Evolutionary conservation across 805 yeast species (phyloP).

Genomic region (Teunomyces atbi): DNA sequence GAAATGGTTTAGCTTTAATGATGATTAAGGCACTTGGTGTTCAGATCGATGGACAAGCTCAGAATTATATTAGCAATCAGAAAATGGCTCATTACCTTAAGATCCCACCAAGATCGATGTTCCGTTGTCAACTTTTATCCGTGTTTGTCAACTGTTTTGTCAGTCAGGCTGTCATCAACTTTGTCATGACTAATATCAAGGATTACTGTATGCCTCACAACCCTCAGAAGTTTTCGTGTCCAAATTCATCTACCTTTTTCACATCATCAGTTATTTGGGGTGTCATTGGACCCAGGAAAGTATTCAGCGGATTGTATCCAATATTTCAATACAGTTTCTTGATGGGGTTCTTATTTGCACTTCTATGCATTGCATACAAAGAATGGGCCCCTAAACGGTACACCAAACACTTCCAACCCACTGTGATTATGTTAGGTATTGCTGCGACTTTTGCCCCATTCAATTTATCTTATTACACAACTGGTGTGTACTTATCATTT

Average conservation of each 20-base stretch:
- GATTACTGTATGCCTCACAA: conserved; percentile 21
- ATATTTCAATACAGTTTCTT: conserved; percentile 33
- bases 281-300: conserved; percentile 40
- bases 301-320: conserved; percentile 32
- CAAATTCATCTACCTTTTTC: conserved; percentile 36
- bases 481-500: conserved; percentile 26
- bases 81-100: conserved; percentile 66
- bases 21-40: conserved; percentile 60
- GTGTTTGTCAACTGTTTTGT: conserved; percentile 20
- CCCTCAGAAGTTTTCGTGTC: conserved; percentile 29
- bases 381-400: conserved; percentile 15
- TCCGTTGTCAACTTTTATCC: conserved; percentile 35
- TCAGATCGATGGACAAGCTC: conserved; percentile 57
- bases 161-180: conserved; percentile 22
- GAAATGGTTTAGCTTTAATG: conserved; percentile 36
- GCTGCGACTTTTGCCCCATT: conserved; percentile 29
- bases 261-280: conserved; percentile 67
- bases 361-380: conserved; percentile 17
- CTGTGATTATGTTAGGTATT: conserved; percentile 31
- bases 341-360: conserved; percentile 29
- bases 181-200: conserved; percentile 14
- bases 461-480: conserved; percentile 30
- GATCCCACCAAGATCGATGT: conserved; percentile 61
- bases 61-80: conserved; percentile 52
- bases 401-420: conserved; percentile 32